Evolutionary conservation across 805 yeast species (phyloP).

Genomic region (Yamadazyma endophytica): DNA sequence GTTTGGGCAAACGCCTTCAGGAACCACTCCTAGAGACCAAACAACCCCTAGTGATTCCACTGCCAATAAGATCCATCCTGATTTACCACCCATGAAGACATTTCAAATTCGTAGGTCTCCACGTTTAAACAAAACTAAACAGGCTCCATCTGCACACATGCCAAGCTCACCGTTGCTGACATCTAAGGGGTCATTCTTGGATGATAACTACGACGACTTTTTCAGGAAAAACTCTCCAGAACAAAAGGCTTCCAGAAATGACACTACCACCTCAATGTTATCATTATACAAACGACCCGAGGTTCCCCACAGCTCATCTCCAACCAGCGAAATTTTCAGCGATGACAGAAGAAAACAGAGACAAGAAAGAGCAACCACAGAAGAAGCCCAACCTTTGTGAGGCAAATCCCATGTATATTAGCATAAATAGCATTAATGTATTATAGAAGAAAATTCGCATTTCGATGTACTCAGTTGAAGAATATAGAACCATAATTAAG

Average conservation of each 20-base stretch:
- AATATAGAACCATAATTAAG: constrained; percentile 6
- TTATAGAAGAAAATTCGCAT: not conserved
- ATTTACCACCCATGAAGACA: constrained; percentile 27
- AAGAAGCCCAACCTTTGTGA: not conserved
- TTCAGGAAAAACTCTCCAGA: constrained; percentile 23
- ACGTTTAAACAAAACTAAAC: constrained; percentile 16
- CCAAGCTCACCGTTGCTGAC: constrained; percentile 34
- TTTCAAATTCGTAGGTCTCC: constrained; percentile 23
- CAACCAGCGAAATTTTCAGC: constrained; percentile 5
- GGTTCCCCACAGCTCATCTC: constrained; percentile 8
- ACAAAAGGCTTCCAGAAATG: constrained; percentile 29
- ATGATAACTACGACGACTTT: constrained; percentile 12
- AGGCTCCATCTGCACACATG: constrained; percentile 15
- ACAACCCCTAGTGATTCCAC: constrained; percentile 12
- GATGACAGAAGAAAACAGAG: not conserved
- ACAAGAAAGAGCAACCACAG: not conserved
- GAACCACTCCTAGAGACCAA: constrained; percentile 37
- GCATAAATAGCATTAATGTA: not conserved
- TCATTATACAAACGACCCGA: constrained; percentile 11
- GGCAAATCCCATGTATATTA: not conserved
- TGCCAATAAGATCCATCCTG: constrained; percentile 16
- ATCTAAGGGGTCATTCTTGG: constrained; percentile 10
- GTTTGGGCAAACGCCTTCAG: constrained; percentile 20
- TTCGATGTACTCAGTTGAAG: constrained; percentile 2
- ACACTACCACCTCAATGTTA: constrained; percentile 29